These are phyloP conservation scores for Cerrena zonata DNA, from an alignment of 1,284 basidiomycete species.

Conservation along the genomic window DNA sequence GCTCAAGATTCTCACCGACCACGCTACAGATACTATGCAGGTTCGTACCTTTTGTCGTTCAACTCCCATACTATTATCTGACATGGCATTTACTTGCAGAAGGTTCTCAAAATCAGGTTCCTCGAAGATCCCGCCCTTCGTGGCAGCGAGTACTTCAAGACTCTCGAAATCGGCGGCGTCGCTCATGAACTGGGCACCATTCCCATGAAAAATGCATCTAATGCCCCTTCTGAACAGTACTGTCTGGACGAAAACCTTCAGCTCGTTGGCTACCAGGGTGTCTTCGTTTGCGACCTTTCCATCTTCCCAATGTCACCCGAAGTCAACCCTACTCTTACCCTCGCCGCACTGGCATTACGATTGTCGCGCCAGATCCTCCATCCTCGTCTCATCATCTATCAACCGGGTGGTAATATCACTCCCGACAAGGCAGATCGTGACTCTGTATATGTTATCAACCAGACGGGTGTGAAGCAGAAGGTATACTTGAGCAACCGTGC, in stretches of 20 bases:
- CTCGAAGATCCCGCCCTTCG: neutral
- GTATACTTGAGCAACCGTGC: neutral
- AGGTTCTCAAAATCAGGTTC: conserved; percentile 3
- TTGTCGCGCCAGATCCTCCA: conserved; percentile 8
- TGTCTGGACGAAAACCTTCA: conserved; percentile 3
- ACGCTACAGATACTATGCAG: neutral
- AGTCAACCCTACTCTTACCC: conserved; percentile 16
- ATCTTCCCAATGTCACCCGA: conserved; percentile 15
- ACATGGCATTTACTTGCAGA: neutral
- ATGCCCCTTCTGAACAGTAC: neutral
- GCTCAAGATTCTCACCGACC: neutral
- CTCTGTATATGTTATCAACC: conserved; percentile 1
- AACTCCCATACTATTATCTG: too few relatives aligned
- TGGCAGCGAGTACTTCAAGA: neutral
- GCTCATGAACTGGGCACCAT: conserved; percentile 9
- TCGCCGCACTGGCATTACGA: conserved; percentile 14
- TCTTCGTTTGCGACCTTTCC: conserved; percentile 16
- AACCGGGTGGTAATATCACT: neutral
- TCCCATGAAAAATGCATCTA: conserved; percentile 4
- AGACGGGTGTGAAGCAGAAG: neutral
- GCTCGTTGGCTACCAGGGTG: conserved; percentile 8
- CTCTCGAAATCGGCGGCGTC: conserved; percentile 6
- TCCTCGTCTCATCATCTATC: neutral
- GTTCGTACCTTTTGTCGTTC: neutral
- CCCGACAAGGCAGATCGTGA: neutral